These are phyloP conservation scores for Croton setiger DNA, from an alignment of 441 rosid genomes.

Conservation along the genomic window DNA sequence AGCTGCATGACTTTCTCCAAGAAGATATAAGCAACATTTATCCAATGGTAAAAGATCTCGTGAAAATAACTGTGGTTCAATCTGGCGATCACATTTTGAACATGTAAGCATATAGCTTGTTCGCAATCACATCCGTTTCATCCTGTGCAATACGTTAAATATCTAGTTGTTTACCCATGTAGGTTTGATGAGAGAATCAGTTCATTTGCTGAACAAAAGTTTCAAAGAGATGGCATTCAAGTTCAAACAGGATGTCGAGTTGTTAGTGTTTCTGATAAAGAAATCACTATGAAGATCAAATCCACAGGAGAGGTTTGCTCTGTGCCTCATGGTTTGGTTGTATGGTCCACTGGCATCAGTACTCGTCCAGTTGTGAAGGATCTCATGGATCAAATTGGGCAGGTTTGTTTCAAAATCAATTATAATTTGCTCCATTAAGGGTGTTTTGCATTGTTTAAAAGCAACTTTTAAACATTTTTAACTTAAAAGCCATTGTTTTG, in stretches of 20 bases:
- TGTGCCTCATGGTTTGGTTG: conserved; percentile 77
- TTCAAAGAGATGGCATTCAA: conserved; percentile 74
- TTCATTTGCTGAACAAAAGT: conserved; percentile 78
- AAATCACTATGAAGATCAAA: conserved; percentile 56
- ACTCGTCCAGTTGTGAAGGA: conserved; percentile 78
- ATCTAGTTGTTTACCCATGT: conserved; percentile 5
- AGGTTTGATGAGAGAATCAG: conserved; percentile 91
- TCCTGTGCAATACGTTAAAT: conserved; percentile 12
- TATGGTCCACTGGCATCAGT: conserved; percentile 93
- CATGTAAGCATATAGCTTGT: conserved; percentile 43
- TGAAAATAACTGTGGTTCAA: conserved; percentile 71
- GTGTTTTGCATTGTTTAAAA: no score
- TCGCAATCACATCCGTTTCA: background rate
- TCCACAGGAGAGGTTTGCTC: conserved; percentile 52
- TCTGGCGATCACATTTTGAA: conserved; percentile 95
- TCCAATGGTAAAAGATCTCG: conserved; percentile 67
- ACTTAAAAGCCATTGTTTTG: no score
- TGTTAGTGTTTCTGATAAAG: conserved; percentile 64
- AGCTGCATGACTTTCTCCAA: conserved; percentile 73
- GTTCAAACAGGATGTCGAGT: conserved; percentile 84
- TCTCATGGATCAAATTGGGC: conserved; percentile 89
- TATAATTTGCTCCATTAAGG: no score
- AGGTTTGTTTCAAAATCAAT: conserved; percentile 35
- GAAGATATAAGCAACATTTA: conserved; percentile 74
- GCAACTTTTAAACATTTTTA: no score